Evolutionary conservation across 2,329 filamentous ascomycete genomes (phyloP), one percentile per base, ranked within the genome.

Genomic region (Sarocladium oryzae): DNA sequence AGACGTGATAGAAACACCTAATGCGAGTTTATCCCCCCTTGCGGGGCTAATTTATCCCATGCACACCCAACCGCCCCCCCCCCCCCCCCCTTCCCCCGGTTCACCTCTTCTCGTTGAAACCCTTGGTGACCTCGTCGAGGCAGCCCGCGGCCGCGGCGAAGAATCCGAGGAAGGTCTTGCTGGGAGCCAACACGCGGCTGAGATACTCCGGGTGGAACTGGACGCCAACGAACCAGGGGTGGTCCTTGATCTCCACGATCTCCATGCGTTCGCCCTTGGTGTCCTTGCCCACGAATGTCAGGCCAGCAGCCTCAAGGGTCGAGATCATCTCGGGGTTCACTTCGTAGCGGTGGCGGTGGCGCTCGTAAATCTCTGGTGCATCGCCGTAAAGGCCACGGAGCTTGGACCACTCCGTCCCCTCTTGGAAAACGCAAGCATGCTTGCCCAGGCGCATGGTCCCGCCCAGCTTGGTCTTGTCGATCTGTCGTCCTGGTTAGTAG

Each of bases 141-240:
- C 83, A 77, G 15, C 85, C 85, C 2, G 84, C 79, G 48, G 32
- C 37, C 35, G 51, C 56, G 53, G 55, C 40, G 11, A 36, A 45
- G 23, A 53, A 32, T 9, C 40, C 86, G 18, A 89, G 71, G 66
- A 86, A 88, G 1, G 85, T 80, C 63, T 81, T 81, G 63, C 79
- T 85, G 0, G 88, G 88, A 48, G 81, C 74, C 54, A 95, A 72
- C 3, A 93, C 89, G 50, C 86, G 78, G 58, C 79, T 85, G 49
- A 88, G 74, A 64, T 92, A 95, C 68, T 96, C 90, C 2, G 91
- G 89, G 66, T 96, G 90, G 67, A 86, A 92, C 68, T 96, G 91
- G 8, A 93, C 86, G 55, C 86, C 69, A 16, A 95, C 88, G 59
- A 85, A 95, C 76, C 81, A 95, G 0, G 86, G 87, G 65, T 95